These are phyloP conservation scores for Gossypium gossypioides DNA, from an alignment of 441 rosid genomes.

Conservation along the genomic window DNA sequence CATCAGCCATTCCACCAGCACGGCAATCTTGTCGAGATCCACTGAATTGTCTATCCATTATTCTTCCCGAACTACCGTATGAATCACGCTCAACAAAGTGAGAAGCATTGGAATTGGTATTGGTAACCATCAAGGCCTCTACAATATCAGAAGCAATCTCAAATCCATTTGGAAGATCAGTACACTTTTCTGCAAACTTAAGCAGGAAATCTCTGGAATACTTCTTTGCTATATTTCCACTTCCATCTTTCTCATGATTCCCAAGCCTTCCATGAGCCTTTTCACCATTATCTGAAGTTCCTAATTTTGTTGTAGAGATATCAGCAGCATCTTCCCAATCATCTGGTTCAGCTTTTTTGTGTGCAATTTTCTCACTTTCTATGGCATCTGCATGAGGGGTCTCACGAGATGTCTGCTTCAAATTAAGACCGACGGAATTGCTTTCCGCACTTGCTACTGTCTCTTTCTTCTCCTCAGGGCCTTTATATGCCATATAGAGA, in stretches of 20 bases:
- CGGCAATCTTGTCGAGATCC: constrained; percentile 68
- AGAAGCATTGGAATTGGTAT: constrained; percentile 27
- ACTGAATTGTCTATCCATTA: constrained; percentile 48
- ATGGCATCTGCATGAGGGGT: constrained; percentile 23
- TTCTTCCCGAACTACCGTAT: constrained; percentile 54
- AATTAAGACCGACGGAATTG: constrained; percentile 21
- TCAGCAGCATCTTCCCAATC: constrained; percentile 99
- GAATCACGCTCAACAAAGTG: constrained; percentile 47
- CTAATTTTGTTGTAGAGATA: constrained; percentile 69
- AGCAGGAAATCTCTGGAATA: constrained; percentile 92
- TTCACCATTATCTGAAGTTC: constrained; percentile 30
- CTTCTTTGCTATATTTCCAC: constrained; percentile 41
- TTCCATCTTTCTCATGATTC: constrained; percentile 26
- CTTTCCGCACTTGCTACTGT: constrained; percentile 23
- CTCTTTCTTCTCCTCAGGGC: constrained; percentile 79
- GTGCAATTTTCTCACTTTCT: constrained; percentile 28
- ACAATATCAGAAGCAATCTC: constrained; percentile 42
- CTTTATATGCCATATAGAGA: constrained; percentile 81
- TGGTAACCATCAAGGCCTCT: constrained; percentile 33
- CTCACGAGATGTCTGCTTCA: constrained; percentile 31
- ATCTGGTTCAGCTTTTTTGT: constrained; percentile 62
- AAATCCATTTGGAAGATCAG: constrained; percentile 67
- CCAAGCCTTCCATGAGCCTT: constrained; percentile 24
- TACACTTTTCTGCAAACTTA: constrained; percentile 64
- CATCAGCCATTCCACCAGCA: constrained; percentile 43